Conservation (phyloP, 2,329 filamentous ascomycete genomes). For the Botrytis cinerea region DNA sequence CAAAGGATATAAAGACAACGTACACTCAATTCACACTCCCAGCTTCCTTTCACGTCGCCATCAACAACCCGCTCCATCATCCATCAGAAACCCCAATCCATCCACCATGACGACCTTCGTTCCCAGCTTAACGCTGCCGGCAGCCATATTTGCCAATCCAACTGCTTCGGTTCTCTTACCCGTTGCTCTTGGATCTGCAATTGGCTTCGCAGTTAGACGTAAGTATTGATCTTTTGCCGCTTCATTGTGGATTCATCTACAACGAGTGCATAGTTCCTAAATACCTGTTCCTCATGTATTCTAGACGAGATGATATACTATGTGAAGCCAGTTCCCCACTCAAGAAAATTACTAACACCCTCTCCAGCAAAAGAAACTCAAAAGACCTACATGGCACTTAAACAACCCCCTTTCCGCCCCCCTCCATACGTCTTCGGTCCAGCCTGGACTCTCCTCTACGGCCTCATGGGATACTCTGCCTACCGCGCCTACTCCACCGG, state of each 20-base stretch:
- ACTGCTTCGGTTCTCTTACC: conserved; percentile 76
- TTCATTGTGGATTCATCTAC: not conserved
- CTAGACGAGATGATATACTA: not conserved
- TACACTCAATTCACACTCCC: not conserved
- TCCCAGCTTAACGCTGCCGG: conserved; percentile 74
- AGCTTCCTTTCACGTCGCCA: not conserved
- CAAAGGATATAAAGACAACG: conserved; percentile 1
- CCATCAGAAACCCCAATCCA: not conserved
- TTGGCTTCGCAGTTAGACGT: conserved; percentile 71
- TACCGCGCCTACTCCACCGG: conserved; percentile 72
- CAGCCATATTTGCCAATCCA: conserved; percentile 69
- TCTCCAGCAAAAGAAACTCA: conserved; percentile 57
- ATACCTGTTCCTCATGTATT: not conserved
- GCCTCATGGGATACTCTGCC: conserved; percentile 84
- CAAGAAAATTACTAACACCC: not conserved
- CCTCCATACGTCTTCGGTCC: conserved; percentile 64
- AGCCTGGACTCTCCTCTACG: conserved; percentile 67
- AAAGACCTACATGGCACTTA: conserved; percentile 63
- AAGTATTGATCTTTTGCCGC: conserved; percentile 40
- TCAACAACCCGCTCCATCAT: not conserved
- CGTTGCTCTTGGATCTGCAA: conserved; percentile 68
- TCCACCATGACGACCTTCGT: conserved; percentile 74
- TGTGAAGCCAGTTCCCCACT: too few relatives aligned
- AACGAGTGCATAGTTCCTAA: not conserved
- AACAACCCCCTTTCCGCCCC: conserved; percentile 65